Percentiles rank a stretch among this genome's conserved stretches.
phyloP scores from a whole-genome alignment of 345 rosid species.

The Eucalyptus regnans region DNA sequence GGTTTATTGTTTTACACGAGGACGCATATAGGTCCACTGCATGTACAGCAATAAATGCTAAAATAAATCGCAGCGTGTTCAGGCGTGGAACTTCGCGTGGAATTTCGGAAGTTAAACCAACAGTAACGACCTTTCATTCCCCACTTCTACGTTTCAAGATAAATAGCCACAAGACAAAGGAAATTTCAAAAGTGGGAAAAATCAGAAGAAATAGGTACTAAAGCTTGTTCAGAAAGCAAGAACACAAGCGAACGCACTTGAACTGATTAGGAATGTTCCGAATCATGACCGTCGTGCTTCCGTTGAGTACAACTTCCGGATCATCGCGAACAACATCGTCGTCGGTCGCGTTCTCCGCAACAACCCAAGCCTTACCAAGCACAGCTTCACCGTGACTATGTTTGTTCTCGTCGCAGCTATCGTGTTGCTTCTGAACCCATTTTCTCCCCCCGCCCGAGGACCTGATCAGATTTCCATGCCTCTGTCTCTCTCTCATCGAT shows the following conservation, averaged over 20 bases:
- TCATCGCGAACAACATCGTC: background rate
- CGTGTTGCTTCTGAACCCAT: background rate
- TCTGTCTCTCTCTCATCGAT: background rate
- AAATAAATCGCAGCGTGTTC: background rate
- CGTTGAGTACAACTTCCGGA: background rate
- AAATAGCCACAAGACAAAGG: background rate
- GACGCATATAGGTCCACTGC: background rate
- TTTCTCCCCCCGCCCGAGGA: background rate
- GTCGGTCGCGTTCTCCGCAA: background rate
- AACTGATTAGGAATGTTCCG: constrained; percentile 33
- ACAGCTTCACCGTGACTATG: background rate
- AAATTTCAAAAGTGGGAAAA: background rate
- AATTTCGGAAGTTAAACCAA: background rate
- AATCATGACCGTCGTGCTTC: constrained; percentile 29
- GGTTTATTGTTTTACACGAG: background rate
- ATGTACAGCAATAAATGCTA: background rate
- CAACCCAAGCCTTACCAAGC: background rate
- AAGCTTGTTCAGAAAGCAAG: background rate
- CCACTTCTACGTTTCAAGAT: background rate
- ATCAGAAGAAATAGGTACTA: no score
- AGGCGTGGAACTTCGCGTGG: background rate
- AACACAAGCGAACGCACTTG: constrained; percentile 2
- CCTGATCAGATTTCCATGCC: background rate
- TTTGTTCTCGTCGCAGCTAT: background rate
- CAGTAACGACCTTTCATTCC: background rate